Evolutionary conservation across 1,139 yeast genomes (phyloP).

Genomic region (Diutina scorzettiae): DNA sequence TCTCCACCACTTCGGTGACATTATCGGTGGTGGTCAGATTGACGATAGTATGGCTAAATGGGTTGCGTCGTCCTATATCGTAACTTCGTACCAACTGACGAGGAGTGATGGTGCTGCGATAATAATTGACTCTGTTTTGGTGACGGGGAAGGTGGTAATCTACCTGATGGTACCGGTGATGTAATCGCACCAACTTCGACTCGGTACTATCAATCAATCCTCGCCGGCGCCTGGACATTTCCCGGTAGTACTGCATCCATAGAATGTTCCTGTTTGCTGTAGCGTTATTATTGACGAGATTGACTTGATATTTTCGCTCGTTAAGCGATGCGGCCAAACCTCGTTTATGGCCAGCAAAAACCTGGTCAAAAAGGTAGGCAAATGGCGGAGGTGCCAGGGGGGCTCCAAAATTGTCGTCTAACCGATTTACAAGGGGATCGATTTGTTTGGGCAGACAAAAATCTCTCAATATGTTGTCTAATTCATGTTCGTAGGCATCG

Average conservation of each 20-base stretch:
- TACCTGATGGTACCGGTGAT: conserved; percentile 12
- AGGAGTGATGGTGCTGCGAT: conserved; percentile 18
- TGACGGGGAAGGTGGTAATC: conserved; percentile 9
- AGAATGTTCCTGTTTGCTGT: conserved; percentile 15
- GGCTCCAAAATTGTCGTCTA: conserved; percentile 10
- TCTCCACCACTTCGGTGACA: conserved; percentile 8
- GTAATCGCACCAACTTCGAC: conserved; percentile 8
- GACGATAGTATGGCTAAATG: conserved; percentile 5
- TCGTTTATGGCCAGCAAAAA: conserved; percentile 16
- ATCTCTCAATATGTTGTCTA: conserved; percentile 10
- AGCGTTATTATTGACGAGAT: conserved; percentile 15
- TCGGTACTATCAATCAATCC: conserved; percentile 9
- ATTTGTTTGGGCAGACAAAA: neutral
- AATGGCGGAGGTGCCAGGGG: conserved; percentile 22
- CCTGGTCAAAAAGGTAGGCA: conserved; percentile 17
- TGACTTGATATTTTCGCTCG: conserved; percentile 22
- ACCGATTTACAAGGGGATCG: conserved; percentile 7
- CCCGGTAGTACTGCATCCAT: conserved; percentile 10
- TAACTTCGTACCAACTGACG: conserved; percentile 8
- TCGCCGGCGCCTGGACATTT: conserved; percentile 8
- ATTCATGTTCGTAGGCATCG: conserved; percentile 15
- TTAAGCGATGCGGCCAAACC: conserved; percentile 17
- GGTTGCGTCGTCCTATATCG: conserved; percentile 4
- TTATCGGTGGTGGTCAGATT: neutral
- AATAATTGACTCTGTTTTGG: conserved; percentile 17